Conservation (phyloP, 2,329 filamentous ascomycete genomes). For the Cladophialophora psammophila region DNA sequence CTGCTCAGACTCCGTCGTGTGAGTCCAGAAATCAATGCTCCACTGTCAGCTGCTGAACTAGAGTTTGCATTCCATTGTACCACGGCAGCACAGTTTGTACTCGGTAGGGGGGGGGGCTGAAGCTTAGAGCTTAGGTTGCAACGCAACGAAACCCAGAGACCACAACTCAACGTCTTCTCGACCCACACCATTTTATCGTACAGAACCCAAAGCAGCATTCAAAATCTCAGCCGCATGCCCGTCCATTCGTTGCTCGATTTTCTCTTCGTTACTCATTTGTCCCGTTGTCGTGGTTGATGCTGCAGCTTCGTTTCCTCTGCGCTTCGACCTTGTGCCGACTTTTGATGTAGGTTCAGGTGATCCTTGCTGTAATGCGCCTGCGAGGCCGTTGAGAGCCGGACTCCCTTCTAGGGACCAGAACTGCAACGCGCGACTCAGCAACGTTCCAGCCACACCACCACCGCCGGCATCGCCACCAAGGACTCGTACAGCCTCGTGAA, state of each 20-base stretch:
- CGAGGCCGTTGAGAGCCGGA: conserved; percentile 32
- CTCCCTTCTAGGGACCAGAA: conserved; percentile 54
- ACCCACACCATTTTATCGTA: conserved; percentile 19
- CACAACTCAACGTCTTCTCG: not conserved
- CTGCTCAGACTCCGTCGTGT: too few relatives aligned
- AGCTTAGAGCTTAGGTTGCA: not conserved
- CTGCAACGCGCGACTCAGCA: conserved; percentile 54
- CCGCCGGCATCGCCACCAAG: conserved; percentile 57
- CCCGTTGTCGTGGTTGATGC: conserved; percentile 3
- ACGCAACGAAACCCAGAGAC: not conserved
- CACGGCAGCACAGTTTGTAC: not conserved
- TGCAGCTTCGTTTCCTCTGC: conserved; percentile 25
- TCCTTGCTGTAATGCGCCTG: conserved; percentile 21
- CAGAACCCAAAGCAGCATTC: conserved; percentile 45
- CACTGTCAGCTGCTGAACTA: too few relatives aligned
- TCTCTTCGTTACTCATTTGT: conserved; percentile 29
- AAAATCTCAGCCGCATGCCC: conserved; percentile 53
- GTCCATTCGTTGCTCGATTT: conserved; percentile 45
- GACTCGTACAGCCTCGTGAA: conserved; percentile 73
- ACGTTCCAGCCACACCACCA: conserved; percentile 55
- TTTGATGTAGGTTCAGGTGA: conserved; percentile 8
- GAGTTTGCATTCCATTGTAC: too few relatives aligned
- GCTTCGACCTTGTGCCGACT: conserved; percentile 21
- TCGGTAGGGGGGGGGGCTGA: not conserved
- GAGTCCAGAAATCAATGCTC: too few relatives aligned